Conservation (phyloP, 805 yeast species). For the Starmera amethionina region DNA sequence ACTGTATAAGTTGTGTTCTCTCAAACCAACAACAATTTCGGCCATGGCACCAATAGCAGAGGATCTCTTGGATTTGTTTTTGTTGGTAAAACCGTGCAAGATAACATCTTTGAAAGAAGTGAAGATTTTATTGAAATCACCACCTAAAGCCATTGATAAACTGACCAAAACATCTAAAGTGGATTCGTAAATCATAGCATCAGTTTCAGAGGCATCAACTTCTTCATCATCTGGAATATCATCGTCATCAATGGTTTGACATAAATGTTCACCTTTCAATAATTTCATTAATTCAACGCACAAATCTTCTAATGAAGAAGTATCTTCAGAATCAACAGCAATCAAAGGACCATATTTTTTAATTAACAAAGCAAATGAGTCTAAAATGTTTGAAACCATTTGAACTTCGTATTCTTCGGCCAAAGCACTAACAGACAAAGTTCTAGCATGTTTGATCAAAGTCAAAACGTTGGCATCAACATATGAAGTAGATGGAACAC, state of each 20-base stretch:
- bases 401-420: constrained; percentile 76
- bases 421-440: constrained; percentile 49
- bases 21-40: constrained; percentile 74
- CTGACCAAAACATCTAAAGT: constrained; percentile 79
- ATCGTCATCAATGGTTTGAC: constrained; percentile 69
- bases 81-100: constrained; percentile 44
- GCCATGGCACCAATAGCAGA: constrained; percentile 85
- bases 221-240: constrained; percentile 49
- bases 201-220: constrained; percentile 45
- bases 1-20: constrained; percentile 51
- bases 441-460: constrained; percentile 59
- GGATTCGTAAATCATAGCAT: constrained; percentile 69
- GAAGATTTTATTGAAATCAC: constrained; percentile 69
- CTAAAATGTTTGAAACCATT: constrained; percentile 73
- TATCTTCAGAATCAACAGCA: constrained; percentile 49
- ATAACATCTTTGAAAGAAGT: constrained; percentile 60
- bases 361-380: constrained; percentile 58
- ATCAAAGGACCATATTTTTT: constrained; percentile 64
- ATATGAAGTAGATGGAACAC: constrained; percentile 51
- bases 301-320: constrained; percentile 52
- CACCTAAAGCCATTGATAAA: constrained; percentile 67
- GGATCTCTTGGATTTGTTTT: constrained; percentile 67
- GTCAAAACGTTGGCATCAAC: constrained; percentile 47
- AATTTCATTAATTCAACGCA: constrained; percentile 65
- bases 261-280: constrained; percentile 73